Evolutionary conservation across 805 yeast species (phyloP).

Genomic region (Saccharomyces eubayanus): DNA sequence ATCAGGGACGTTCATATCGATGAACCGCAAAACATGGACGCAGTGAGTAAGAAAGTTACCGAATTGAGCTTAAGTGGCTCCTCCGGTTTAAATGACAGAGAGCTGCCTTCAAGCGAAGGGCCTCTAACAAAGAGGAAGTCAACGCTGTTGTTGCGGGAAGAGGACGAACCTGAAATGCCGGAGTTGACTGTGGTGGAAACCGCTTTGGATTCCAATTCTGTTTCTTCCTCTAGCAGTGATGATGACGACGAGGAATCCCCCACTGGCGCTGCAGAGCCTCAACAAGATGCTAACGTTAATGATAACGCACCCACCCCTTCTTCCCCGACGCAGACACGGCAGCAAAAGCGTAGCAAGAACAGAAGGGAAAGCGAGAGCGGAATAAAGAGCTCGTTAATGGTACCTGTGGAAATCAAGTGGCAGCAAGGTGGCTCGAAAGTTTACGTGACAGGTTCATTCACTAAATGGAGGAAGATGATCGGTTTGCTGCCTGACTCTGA

Average conservation of each 20-base stretch:
- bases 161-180: neutral
- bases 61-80: neutral
- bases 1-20: neutral
- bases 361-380: neutral
- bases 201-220: neutral
- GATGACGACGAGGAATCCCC: neutral
- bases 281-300: neutral
- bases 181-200: neutral
- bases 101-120: neutral
- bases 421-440: slow-evolving; percentile 93
- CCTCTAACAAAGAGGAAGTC: neutral
- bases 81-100: neutral
- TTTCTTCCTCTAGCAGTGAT: neutral
- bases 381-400: slow-evolving; percentile 11
- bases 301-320: neutral
- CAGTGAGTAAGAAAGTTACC: neutral
- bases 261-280: neutral
- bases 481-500: slow-evolving; percentile 47
- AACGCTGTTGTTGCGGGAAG: neutral
- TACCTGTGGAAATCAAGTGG: slow-evolving; percentile 74
- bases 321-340: neutral
- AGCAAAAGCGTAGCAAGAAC: neutral
- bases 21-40: neutral
- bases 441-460: slow-evolving; percentile 93
- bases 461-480: slow-evolving; percentile 98